Evolutionary conservation across 148 eudicot genomes (phyloP).

Genomic region (Polygonum maritimum): DNA sequence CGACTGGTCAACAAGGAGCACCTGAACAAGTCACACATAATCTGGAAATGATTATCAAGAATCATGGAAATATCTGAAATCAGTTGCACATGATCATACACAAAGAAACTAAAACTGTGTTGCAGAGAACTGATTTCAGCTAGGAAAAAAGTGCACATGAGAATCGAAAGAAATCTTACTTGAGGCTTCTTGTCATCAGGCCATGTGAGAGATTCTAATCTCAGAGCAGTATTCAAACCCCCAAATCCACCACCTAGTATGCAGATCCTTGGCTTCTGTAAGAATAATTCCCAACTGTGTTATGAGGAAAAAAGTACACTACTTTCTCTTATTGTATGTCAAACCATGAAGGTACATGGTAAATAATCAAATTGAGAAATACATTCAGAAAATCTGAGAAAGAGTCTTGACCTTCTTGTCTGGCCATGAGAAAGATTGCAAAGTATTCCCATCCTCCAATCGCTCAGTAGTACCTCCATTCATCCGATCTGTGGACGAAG

Average conservation of each 20-base stretch:
- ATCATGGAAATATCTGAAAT: background rate
- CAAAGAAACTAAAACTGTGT: background rate
- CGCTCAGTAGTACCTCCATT: slow-evolving; percentile 25
- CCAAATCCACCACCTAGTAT: slow-evolving; percentile 99
- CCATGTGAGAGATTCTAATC: slow-evolving; percentile 93
- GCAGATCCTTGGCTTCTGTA: slow-evolving; percentile 91
- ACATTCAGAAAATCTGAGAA: background rate
- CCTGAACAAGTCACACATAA: slow-evolving; percentile 40
- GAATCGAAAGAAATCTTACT: slow-evolving; percentile 26
- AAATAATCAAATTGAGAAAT: background rate
- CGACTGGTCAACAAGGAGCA: slow-evolving; percentile 86
- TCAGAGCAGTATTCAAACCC: slow-evolving; percentile 88
- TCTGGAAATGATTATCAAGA: background rate
- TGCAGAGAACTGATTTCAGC: background rate
- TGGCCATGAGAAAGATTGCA: slow-evolving; percentile 45
- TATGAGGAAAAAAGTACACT: background rate
- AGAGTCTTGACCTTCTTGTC: slow-evolving; percentile 37
- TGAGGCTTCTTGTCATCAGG: slow-evolving; percentile 94
- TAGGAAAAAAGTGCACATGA: background rate
- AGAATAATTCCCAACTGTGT: background rate
- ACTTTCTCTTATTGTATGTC: background rate
- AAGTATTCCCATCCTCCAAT: slow-evolving; percentile 24
- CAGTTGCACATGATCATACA: background rate
- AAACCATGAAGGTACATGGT: background rate
- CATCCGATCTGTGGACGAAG: slow-evolving; percentile 25